Evolutionary conservation across 2,329 filamentous ascomycete genomes (phyloP).

Genomic region (Apiospora rasikravindrae): DNA sequence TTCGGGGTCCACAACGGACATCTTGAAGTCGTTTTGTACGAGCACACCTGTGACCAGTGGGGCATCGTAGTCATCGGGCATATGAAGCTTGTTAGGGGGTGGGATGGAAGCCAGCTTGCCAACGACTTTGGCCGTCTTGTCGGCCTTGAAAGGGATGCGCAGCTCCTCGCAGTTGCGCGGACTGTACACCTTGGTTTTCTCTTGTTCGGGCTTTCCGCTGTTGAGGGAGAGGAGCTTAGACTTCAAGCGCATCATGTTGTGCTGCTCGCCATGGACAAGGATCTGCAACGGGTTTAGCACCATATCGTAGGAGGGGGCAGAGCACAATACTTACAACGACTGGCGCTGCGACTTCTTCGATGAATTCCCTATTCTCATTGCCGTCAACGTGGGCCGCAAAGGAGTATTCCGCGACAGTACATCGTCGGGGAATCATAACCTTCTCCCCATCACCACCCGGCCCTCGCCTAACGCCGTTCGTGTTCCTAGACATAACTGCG

Average conservation of each 20-base stretch:
- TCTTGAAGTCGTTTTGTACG: constrained; percentile 97
- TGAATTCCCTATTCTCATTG: constrained; percentile 94
- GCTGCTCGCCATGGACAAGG: constrained; percentile 93
- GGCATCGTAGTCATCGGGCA: constrained; percentile 38
- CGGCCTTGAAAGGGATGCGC: constrained; percentile 90
- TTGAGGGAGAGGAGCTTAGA: constrained; percentile 95
- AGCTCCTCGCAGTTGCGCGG: constrained; percentile 95
- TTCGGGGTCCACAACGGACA: constrained; percentile 95
- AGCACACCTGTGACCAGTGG: constrained; percentile 84
- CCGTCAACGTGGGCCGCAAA: constrained; percentile 98
- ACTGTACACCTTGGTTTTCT: constrained; percentile 90
- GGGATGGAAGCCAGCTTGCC: constrained; percentile 86
- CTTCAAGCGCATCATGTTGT: constrained; percentile 97
- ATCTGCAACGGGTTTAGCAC: constrained; percentile 61
- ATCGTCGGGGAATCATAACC: constrained; percentile 88
- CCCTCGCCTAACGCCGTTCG: constrained; percentile 66
- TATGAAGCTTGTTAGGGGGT: constrained; percentile 58
- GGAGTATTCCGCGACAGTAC: constrained; percentile 91
- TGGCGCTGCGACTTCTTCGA: constrained; percentile 89
- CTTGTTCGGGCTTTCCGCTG: constrained; percentile 74
- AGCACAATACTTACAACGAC: constrained; percentile 75
- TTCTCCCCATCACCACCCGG: constrained; percentile 78
- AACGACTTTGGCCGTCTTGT: constrained; percentile 95
- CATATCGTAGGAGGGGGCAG: not conserved
- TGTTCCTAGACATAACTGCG: constrained; percentile 83